Base-by-base conservation (phyloP, 2,329 filamentous ascomycete genomes). In the Ophioceras dolichostomum region DNA sequence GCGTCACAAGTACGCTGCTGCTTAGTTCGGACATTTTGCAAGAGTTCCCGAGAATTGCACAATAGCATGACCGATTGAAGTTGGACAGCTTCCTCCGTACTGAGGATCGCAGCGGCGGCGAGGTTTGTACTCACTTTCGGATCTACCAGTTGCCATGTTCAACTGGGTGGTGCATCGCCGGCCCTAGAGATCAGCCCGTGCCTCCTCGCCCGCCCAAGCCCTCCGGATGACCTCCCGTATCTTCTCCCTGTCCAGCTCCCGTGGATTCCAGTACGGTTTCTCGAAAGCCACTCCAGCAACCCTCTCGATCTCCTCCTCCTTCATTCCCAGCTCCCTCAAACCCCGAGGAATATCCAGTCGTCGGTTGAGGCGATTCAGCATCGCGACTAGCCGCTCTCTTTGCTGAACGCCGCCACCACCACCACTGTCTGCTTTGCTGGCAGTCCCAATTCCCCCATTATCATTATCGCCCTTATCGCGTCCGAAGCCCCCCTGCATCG, bases 241-340 rank as follows among this genome's bases (percentile, higher is more conserved):
- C 2, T 59, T 59, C 13, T 54, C 59, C 37, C 57, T 61, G 52
- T 74, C 65, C 32, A 77, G 55, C 16, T 55, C 50, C 32, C 73
- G 58, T 2, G 72, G 73, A 47, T 76, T 77, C 58, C 66, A 70
- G 49, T 77, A 77, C 9, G 68, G 65, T 41, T 70, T 73, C 16
- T 59, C 58, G 4, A 70, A 58, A 4, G 71, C 72, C 44, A 75
- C 67, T 41, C 74, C 67, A 4, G 65, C 68, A 3, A 69, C 71
- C 46, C 62, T 67, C 39, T 71, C 69, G 9, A 77, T 59, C 48
- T 75, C 70, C 16, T 64, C 64, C 49, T 76, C 70, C 47, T 65
- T 64, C 63, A 77, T 69, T 0, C 73, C 73, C 45, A 65, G 68
- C 9, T 65, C 64, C 47, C 61, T 67, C 45, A 74, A 50, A 0